These are phyloP conservation scores for Linum trigynum DNA, from an alignment of 345 rosid species.

Conservation along the genomic window DNA sequence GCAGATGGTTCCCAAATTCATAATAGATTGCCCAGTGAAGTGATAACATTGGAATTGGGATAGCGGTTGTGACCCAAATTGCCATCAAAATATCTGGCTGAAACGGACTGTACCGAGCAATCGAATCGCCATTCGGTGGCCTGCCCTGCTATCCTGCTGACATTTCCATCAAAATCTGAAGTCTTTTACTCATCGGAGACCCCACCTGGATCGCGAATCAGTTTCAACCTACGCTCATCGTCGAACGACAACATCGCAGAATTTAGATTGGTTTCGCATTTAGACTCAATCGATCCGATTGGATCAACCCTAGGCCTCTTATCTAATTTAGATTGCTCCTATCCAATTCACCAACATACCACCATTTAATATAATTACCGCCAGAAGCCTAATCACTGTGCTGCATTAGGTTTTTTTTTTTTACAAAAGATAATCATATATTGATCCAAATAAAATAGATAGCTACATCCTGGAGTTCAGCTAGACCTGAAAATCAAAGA, in stretches of 20 bases:
- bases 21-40: neutral
- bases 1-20: conserved; percentile 15
- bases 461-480: no score
- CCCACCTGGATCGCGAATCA: conserved; percentile 73
- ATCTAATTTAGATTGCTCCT: conserved; percentile 22
- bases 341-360: conserved; percentile 31
- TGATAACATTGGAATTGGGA: neutral
- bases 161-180: no score
- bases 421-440: no score
- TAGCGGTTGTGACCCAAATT: no score
- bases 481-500: no score
- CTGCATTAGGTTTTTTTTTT: no score
- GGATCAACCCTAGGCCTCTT: conserved; percentile 63
- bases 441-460: no score
- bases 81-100: neutral
- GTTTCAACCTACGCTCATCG: conserved; percentile 67
- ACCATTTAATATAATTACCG: neutral
- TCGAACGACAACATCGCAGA: conserved; percentile 26
- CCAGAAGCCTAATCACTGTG: conserved; percentile 2
- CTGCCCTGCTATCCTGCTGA: neutral
- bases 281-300: conserved; percentile 15
- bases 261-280: conserved; percentile 11
- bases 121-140: neutral
- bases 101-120: conserved; percentile 4
- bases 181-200: neutral